Percentiles rank a stretch among this genome's conserved stretches.
Conservation (phyloP, 106 monocot genomes). For the Dioscorea dumetorum region DNA sequence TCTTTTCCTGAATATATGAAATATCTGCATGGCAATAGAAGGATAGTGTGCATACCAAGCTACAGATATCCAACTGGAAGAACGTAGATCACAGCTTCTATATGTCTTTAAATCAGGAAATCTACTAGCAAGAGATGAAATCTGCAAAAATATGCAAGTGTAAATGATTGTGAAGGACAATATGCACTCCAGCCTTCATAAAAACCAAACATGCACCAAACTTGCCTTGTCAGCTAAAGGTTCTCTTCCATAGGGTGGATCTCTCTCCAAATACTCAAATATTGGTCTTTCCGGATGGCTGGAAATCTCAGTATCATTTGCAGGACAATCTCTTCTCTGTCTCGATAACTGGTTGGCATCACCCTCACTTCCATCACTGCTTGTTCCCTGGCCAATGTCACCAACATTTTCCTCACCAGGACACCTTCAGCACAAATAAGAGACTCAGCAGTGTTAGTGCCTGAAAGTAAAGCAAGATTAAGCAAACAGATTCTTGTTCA, state of each 20-base stretch:
- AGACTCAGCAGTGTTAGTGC: background rate
- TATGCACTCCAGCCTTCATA: too few relatives aligned
- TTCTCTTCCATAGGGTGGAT: constrained; percentile 68
- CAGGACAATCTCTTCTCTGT: constrained; percentile 20
- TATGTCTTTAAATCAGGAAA: constrained; percentile 78
- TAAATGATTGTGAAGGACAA: too few relatives aligned
- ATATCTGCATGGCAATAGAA: background rate
- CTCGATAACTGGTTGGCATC: constrained; percentile 20
- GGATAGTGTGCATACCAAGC: constrained; percentile 55
- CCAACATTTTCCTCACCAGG: constrained; percentile 52
- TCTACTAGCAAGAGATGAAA: constrained; percentile 51
- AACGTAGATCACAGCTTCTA: constrained; percentile 75
- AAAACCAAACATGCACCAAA: background rate
- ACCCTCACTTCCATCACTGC: constrained; percentile 56
- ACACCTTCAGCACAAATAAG: constrained; percentile 26
- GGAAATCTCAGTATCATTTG: constrained; percentile 26
- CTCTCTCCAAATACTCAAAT: constrained; percentile 76
- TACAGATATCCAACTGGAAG: constrained; percentile 92
- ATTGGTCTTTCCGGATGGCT: constrained; percentile 26
- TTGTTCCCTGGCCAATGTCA: constrained; percentile 49
- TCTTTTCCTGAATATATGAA: too few relatives aligned
- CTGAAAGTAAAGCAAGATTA: background rate
- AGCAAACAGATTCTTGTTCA: background rate
- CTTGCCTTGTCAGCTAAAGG: constrained; percentile 78
- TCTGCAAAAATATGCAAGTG: constrained; percentile 30